Base-by-base conservation (phyloP, 2,329 filamentous ascomycete species). In the Colletotrichum endophyticum region DNA sequence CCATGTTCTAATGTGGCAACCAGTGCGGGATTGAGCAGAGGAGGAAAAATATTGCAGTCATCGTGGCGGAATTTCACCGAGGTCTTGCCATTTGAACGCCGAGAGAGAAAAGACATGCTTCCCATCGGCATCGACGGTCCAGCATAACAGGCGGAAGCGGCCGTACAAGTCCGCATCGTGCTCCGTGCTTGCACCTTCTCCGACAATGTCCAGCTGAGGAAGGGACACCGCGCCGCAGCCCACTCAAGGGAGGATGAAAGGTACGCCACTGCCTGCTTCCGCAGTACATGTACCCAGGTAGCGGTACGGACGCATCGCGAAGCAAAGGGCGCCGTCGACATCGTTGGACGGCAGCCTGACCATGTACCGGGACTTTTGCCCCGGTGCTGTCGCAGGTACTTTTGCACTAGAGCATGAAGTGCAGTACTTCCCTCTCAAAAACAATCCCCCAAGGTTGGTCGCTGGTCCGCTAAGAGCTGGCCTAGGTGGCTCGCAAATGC, bases 41-140 rank as follows among this genome's bases (percentile, higher is more conserved):
- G n/a, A 49, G 19, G 27, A 25, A 11, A 34, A 44, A 39, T 57
- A 63, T 73, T 44, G 44, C 59, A 57, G 27, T 22, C 66, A 57
- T 28, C 16, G 15, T 32, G 25, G 44, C 70, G 74, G 74, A 73
- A 70, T 69, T 53, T 59, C 44, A 53, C 74, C 74, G 74, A 76
- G 57, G 69, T 71, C 59, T 11, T 63, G 57, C 56, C 71, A 70
- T 56, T 15, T 30, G 27, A 15, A 68, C 36, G 39, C 32, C 25
- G 56, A 32, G 25, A 62, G 63, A 44, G 44, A 53, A 22, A 53
- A 53, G n/a, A 53, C n/a, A 53, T 53, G 11, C 44, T 22, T 22
- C 44, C 44, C 44, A n/a, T 16, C 25, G 22, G 6, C 36, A 27
- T 27, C 13, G n/a, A 36, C 64, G 12, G 44, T 57, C 44, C 44